Evolutionary conservation across 495 filamentous ascomycete genomes (phyloP), one percentile per base, ranked within the genome.

Genomic region (Zalerion maritima): DNA sequence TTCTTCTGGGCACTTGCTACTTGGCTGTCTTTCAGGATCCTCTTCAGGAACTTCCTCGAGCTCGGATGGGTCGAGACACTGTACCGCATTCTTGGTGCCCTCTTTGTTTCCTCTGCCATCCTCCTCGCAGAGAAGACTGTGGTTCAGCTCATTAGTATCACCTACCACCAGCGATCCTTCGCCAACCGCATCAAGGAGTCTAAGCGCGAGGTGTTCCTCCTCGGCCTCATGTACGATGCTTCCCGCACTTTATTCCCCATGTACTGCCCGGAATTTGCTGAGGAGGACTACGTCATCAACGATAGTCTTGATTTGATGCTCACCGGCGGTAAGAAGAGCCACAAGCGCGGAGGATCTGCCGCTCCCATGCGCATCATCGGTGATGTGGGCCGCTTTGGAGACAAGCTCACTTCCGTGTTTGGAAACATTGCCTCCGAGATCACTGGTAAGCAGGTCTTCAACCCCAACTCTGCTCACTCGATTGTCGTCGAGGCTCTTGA

Each of bases 401-500:
- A 89, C 60, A 94, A 92, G 54, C 66, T 94, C 28, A 87, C 82
- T 1, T 80, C 79, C 6, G 81, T 73, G 0, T 86, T 97, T 48
- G 89, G 89, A n/a, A 85, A 92, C 36, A 73, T 96, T 26, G 87
- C 89, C 3, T 76, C 77, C 4, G 89, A 96, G 42, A 80, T 97
- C 29, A 92, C 86, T 0, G 89, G 89, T 30, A 93, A 92, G 58
- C 69, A 93, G 38, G 73, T 93, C 15, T 91, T 97, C 55, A 87
- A 94, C 54, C 77, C 85, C 5, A 80, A 75, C 30, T 75, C 81
- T 1, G 77, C 86, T 2, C 85, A 93, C 48, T 85, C 83, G 2
- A 70, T 93, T 26, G 82, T 94, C 3, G 61, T 91, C 6, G 71
- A 91, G 40, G 89, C 87, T 2, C 62, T 97, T 30, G 86, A 92